Conservation (phyloP, 352 stramenopile genomes). For the Globisporangium cederbergense region DNA sequence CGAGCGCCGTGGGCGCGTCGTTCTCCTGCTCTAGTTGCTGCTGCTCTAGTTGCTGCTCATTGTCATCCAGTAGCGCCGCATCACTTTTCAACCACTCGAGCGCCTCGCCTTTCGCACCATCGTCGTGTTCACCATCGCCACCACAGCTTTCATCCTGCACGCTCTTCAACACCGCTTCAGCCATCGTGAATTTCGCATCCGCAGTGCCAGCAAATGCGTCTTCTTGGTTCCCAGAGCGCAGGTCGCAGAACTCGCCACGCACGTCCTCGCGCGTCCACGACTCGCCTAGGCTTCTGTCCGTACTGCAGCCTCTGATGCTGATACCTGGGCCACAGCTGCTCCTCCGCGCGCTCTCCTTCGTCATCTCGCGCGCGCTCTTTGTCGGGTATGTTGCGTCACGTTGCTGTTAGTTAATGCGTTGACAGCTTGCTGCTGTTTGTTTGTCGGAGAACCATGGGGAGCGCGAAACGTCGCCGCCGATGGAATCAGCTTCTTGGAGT, state of each 20-base stretch:
- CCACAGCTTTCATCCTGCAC: slow-evolving; percentile 12
- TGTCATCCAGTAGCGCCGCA: background rate
- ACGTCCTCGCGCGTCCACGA: background rate
- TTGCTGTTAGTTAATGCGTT: background rate
- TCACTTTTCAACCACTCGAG: background rate
- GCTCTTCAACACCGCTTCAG: slow-evolving; percentile 13
- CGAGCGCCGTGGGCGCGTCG: slow-evolving; percentile 25
- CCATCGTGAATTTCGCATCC: background rate
- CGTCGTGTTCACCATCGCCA: background rate
- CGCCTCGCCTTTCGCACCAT: background rate
- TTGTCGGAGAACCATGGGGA: background rate
- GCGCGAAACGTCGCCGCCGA: background rate
- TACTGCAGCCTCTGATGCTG: background rate
- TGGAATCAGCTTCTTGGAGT: background rate
- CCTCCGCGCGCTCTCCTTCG: slow-evolving; percentile 14
- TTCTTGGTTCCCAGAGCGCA: slow-evolving; percentile 28
- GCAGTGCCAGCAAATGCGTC: slow-evolving; percentile 4
- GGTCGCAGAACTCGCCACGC: background rate
- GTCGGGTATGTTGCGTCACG: background rate
- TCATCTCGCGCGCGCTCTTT: slow-evolving; percentile 4
- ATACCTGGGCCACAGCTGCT: slow-evolving; percentile 12
- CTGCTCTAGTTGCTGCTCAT: background rate
- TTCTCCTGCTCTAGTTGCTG: background rate
- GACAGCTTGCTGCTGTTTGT: background rate
- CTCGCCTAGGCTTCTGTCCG: background rate